Evolutionary conservation across 305 asterid genomes (phyloP), one percentile per base, ranked within the genome.

Genomic region (Solanum aculeatissimum): DNA sequence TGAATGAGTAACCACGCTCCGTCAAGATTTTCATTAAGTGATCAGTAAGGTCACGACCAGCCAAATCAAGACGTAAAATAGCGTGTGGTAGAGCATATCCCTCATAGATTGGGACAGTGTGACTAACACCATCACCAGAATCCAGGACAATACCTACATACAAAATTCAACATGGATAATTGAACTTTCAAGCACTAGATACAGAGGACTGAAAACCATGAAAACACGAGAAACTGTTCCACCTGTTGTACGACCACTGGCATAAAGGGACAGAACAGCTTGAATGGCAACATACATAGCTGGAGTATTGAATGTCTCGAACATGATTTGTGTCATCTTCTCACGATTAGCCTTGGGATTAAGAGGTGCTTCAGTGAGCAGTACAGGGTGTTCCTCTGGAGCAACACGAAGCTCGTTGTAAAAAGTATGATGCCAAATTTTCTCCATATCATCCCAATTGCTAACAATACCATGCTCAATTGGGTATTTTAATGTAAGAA

Each of bases 41-140:
- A 47, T 88, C 90, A 23, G 90, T 88, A 14, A 88, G 86, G 75
- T 86, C 89, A 9, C 89, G 89, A 47, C 91, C 91, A 38, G 91
- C 88, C 63, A 89, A 89, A 55, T 89, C 87, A 13, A 86, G 87
- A 83, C 89, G 88, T 2, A 89, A 42, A 84, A 89, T 89, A 83
- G 89, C 89, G 81, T 85, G 88, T 32, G 89, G 91, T 23, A 86
- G 83, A 42, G 91, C 86, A 55, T 89, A 85, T 63, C 91, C 91
- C 51, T 89, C 89, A 10, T 89, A 85, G 27, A 89, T 89, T 6
- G 89, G 91, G 68, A 89, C 91, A 14, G 89, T 85, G 60, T 89
- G 88, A 42, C 89, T 89, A 3, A 89, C 91, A 85, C 91, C 91
- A 80, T 89, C 91, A 43, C 91, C 89, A 55, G 91, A 89, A 53